Base-by-base conservation (phyloP, 345 rosid species). In the Sisymbrium altissimum region DNA sequence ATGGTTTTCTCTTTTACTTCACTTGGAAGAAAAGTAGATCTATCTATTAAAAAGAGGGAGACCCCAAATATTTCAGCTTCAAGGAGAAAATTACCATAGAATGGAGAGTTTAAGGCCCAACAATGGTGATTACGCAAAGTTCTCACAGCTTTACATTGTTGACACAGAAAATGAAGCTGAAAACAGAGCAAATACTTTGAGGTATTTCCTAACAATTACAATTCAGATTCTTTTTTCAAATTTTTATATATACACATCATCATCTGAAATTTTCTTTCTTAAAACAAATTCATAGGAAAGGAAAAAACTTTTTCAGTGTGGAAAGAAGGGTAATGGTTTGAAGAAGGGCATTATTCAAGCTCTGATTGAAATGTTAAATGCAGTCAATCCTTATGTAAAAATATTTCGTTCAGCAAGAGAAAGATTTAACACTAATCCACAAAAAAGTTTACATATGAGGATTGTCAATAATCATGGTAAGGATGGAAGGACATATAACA, bases 1-100 rank as follows among this genome's bases (percentile, higher is more conserved):
- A 23, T 23, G 25, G 25, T 23, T 23, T 23, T 23, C 25, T 23
- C 25, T 1, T 23, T 23, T 23, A 23, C 25, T 23, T 23, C 25
- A 23, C 25, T 23, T 23, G 25, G 25, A 23, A 3, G 25, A 23
- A 23, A 3, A 23, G 25, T 23, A 23, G 25, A 23, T 23, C 25
- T 1, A 23, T 23, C 25, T 23, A 1, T 23, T 23, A 23, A 23
- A 45, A 15, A 85, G 99, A 9, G 4, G 10, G 3, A 6, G 54
- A 10, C 54, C 54, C 9, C 12, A 48, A 12, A 48, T 48, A 27
- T 18, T 48, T 46, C 53, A 48, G 8, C 1, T 27, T 0, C 18
- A 53, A 5, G 58, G 58, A 13, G 17, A 5, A 27, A 53, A 25
- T 0, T 53, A 53, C 13, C 18, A 53, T 13, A 8, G 27, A 6